Evolutionary conservation across 2,329 filamentous ascomycete species (phyloP).

Genomic region (Cladosporium austrohemisphaericum): DNA sequence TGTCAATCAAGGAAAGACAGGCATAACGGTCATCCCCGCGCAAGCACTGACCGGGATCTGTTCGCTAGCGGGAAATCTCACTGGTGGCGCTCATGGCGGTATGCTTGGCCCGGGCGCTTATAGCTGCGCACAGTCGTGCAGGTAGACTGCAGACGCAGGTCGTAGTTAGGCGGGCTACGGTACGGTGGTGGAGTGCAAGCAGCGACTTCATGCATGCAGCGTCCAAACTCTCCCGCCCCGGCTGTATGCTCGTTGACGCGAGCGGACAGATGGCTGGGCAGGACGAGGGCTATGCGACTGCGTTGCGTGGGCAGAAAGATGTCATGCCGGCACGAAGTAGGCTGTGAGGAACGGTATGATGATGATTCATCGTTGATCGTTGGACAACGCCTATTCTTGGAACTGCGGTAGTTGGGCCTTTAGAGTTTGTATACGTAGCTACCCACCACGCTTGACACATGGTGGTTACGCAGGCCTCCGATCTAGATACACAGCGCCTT

Average conservation of each 20-base stretch:
- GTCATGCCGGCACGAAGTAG: conserved; percentile 1
- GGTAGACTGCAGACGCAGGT: conserved; percentile 10
- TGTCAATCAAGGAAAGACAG: conserved; percentile 1
- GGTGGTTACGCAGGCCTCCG: conserved; percentile 7
- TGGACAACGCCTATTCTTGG: conserved; percentile 8
- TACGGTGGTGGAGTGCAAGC: background rate
- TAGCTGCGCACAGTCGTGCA: conserved; percentile 4
- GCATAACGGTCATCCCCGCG: conserved; percentile 8
- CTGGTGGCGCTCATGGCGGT: no score
- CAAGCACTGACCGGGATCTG: conserved; percentile 9
- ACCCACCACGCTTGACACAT: conserved; percentile 5
- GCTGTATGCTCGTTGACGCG: conserved; percentile 2
- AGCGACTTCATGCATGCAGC: conserved; percentile 11
- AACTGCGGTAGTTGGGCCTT: background rate
- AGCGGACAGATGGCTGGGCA: conserved; percentile 3
- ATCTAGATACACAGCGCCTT: conserved; percentile 11
- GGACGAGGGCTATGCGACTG: background rate
- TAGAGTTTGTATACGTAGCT: conserved; percentile 4
- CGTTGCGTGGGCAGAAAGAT: background rate
- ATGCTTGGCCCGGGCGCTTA: conserved; percentile 7
- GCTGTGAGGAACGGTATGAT: background rate
- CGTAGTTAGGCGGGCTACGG: no score
- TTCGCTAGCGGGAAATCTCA: conserved; percentile 4
- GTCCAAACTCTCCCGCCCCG: conserved; percentile 9
- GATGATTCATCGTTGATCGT: conserved; percentile 9